Evolutionary conservation across 2,329 filamentous ascomycete species (phyloP), one percentile per base, ranked within the genome.

Genomic region (Ascochyta pisi): DNA sequence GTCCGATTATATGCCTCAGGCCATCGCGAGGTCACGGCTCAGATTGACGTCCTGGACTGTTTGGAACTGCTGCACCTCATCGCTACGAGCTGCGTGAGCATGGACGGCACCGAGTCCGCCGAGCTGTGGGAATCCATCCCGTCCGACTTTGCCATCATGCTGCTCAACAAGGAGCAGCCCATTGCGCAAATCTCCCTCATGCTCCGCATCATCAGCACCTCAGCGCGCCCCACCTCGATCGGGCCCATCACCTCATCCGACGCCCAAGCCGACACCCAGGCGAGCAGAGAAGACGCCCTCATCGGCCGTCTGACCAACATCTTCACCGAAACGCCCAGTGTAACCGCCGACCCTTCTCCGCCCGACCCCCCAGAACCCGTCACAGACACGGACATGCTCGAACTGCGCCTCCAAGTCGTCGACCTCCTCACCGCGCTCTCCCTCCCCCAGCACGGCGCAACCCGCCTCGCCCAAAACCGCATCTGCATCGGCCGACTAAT

Each of bases 401-500:
- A 54, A 64, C 81, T 73, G 70, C 82, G 62, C 71, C 73, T 81
- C 15, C 74, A 78, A 15, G 75, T 83, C 6, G 66, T 83, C 6
- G 67, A 75, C 24, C 74, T 81, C 23, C 74, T 84, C 16, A 75
- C 82, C n/a, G 79, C 83, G 2, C 88, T 92, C 69, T 83, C 85
- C 1, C 77, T 84, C n/a, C 76, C 82, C 0, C 52, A 60, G 2
- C 85, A 89, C 65, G 89, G 89, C 8, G 83, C 84, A 1, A 71
- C 80, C 23, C 84, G 89, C 41, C 82, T 97, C 8, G 89, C 89
- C 0, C 77, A 79, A 5, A 89, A 95, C 71, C 83, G 84, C 3
- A 84, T 83, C 37, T 86, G 87, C 12, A 85, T 96, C 15, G 91
- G 90, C 1, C 85, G 91, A 3, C 78, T 96, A 0, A 87, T 96